A percentile compares a stretch with the other conserved stretches of the same genome.
These are phyloP conservation scores for Clausena lansium DNA, from an alignment of 345 rosid genomes.

Conservation along the genomic window DNA sequence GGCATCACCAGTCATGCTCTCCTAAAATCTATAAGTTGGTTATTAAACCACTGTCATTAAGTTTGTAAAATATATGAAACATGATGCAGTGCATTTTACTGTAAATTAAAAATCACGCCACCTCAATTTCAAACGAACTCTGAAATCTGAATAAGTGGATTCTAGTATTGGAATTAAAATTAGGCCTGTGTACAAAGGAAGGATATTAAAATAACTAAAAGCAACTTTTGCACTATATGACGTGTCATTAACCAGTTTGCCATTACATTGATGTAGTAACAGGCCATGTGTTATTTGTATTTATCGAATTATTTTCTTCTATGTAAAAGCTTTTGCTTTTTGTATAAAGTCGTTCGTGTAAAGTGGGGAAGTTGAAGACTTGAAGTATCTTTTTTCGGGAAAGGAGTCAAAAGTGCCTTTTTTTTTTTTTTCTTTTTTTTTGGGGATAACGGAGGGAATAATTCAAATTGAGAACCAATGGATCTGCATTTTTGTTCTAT, in stretches of 20 bases:
- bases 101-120: no score
- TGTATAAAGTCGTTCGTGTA: conserved; percentile 5
- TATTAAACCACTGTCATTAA: neutral
- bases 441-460: neutral
- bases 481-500: neutral
- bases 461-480: neutral
- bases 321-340: neutral
- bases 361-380: conserved; percentile 5
- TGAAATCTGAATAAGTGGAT: neutral
- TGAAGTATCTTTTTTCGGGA: neutral
- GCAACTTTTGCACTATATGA: neutral
- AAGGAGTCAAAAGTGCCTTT: no score
- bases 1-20: neutral
- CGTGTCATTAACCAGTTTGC: neutral
- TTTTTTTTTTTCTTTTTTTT: no score
- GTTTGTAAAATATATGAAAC: neutral
- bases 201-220: neutral
- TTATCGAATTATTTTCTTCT: neutral
- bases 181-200: neutral
- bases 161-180: neutral
- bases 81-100: neutral
- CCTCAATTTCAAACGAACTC: neutral
- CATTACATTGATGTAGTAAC: neutral
- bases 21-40: neutral
- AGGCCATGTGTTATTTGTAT: no score